These are phyloP conservation scores for Neocatenulostroma microsporum DNA, from an alignment of 2,329 filamentous ascomycete genomes.

Conservation along the genomic window DNA sequence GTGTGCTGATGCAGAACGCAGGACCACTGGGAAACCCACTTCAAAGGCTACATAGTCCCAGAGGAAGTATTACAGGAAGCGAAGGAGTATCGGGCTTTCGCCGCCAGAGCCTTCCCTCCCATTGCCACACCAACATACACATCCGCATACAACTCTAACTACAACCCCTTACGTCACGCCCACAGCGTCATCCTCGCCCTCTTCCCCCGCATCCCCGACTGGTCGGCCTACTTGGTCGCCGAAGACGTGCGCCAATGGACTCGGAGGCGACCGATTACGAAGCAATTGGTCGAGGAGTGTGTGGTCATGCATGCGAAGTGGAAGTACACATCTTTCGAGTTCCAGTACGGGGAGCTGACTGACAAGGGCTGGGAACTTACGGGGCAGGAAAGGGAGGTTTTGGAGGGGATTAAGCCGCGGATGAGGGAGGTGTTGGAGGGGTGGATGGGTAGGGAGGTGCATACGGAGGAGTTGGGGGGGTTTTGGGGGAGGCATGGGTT, in stretches of 20 bases:
- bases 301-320: constrained; percentile 1
- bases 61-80: background rate
- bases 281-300: background rate
- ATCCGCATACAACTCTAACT: background rate
- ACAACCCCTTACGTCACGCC: background rate
- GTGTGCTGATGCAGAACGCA: no score
- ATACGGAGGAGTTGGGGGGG: background rate
- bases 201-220: background rate
- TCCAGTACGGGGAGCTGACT: no score
- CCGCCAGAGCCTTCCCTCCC: no score
- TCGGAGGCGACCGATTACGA: background rate
- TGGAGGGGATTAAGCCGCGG: constrained; percentile 1
- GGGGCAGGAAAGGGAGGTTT: background rate
- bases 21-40: background rate
- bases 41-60: constrained; percentile 3
- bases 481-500: constrained; percentile 5
- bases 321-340: constrained; percentile 1
- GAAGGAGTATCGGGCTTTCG: background rate
- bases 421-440: constrained; percentile 3
- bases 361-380: background rate
- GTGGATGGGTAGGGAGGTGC: background rate
- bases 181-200: constrained; percentile 1
- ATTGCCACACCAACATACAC: no score
- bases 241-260: background rate
- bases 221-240: background rate